Evolutionary conservation across 2,329 filamentous ascomycete species (phyloP).

Genomic region (Rugonectria rugulosa): DNA sequence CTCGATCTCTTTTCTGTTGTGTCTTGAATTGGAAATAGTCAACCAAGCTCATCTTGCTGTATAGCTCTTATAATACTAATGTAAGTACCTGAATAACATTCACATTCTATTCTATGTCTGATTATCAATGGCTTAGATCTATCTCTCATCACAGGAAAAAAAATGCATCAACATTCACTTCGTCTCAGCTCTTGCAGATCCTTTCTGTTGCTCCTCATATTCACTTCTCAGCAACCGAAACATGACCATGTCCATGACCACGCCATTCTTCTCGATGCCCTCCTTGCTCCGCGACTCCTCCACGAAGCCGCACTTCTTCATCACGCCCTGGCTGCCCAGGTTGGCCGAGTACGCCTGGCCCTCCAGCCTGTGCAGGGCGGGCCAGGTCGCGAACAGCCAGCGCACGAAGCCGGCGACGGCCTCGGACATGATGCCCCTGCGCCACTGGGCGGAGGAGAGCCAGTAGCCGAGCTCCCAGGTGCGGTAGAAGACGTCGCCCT

Average conservation of each 20-base stretch:
- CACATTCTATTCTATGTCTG: too few species aligned
- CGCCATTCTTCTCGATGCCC: constrained; percentile 52
- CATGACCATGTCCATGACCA: constrained; percentile 46
- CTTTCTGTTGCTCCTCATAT: constrained; percentile 13
- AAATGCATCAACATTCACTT: too few species aligned
- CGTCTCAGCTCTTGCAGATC: not conserved
- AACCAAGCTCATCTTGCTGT: not conserved
- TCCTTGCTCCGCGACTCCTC: constrained; percentile 53
- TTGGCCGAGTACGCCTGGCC: constrained; percentile 49
- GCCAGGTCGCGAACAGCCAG: constrained; percentile 55
- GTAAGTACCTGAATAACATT: too few species aligned
- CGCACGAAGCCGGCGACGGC: constrained; percentile 47
- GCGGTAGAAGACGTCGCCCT: constrained; percentile 49
- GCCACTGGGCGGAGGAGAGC: constrained; percentile 52
- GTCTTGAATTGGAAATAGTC: not conserved
- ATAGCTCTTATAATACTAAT: not conserved
- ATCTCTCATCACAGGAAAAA: too few species aligned
- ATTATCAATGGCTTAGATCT: too few species aligned
- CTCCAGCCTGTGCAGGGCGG: constrained; percentile 52
- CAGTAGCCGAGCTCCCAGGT: constrained; percentile 61
- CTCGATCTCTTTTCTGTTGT: not conserved
- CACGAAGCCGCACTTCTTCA: constrained; percentile 52
- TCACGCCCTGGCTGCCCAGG: constrained; percentile 50
- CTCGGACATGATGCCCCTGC: constrained; percentile 54
- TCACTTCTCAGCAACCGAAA: constrained; percentile 51